Conservation (phyloP, 441 rosid genomes). For the Gossypium gossypioides region DNA sequence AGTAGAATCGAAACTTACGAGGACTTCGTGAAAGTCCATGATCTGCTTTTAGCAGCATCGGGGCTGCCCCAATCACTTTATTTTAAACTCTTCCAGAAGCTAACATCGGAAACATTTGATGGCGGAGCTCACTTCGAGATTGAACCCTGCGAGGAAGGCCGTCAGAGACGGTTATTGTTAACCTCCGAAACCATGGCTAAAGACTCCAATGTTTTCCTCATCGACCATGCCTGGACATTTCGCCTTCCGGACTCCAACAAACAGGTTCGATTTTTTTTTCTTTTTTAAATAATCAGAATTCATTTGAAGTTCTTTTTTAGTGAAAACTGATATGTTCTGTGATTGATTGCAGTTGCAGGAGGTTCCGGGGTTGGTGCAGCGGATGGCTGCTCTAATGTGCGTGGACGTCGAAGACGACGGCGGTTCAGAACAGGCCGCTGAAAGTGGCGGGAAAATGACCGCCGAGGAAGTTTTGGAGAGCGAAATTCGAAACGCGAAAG, state of each 20-base stretch:
- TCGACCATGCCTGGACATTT: slow-evolving; percentile 95
- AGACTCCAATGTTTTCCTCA: slow-evolving; percentile 65
- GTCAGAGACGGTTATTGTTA: slow-evolving; percentile 58
- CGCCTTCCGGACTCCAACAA: slow-evolving; percentile 63
- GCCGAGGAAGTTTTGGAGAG: slow-evolving; percentile 38
- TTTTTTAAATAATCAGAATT: neutral
- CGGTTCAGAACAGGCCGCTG: slow-evolving; percentile 26
- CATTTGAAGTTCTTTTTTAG: neutral
- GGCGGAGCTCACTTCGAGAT: slow-evolving; percentile 71
- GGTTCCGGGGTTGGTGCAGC: slow-evolving; percentile 73
- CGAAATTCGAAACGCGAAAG: slow-evolving; percentile 43
- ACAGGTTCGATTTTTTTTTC: slow-evolving; percentile 31
- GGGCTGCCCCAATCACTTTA: slow-evolving; percentile 67
- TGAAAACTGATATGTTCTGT: neutral
- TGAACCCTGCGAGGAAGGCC: slow-evolving; percentile 54
- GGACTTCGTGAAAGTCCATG: slow-evolving; percentile 73
- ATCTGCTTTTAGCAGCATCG: slow-evolving; percentile 64
- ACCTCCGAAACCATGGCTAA: slow-evolving; percentile 48
- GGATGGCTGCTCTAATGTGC: slow-evolving; percentile 90
- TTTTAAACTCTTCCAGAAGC: slow-evolving; percentile 53
- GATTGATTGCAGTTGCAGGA: slow-evolving; percentile 59
- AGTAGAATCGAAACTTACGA: slow-evolving; percentile 42
- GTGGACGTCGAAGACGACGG: slow-evolving; percentile 39
- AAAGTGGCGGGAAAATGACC: slow-evolving; percentile 24
- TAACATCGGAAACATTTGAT: slow-evolving; percentile 62